Conservation (phyloP, 2,329 filamentous ascomycete species). For the Neopestalotiopsis clavispora region DNA sequence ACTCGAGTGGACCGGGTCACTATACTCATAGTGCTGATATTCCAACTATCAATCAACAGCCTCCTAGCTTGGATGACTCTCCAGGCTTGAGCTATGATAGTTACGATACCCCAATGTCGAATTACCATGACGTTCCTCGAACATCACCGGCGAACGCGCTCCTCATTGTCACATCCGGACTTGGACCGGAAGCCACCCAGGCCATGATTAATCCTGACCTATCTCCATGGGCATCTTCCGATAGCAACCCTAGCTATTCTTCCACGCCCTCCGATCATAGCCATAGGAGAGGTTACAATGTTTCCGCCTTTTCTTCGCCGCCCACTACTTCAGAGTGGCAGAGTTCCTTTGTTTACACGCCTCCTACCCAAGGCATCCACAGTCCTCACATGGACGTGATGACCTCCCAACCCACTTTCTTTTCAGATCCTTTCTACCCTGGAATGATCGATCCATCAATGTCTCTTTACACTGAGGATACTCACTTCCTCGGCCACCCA, state of each 20-base stretch:
- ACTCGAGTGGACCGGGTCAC: conserved; percentile 19
- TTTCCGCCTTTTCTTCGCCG: conserved; percentile 29
- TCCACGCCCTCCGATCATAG: conserved; percentile 50
- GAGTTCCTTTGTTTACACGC: conserved; percentile 21
- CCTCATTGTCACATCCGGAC: conserved; percentile 33
- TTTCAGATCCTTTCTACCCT: conserved; percentile 30
- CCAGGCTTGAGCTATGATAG: conserved; percentile 26
- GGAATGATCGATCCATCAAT: conserved; percentile 40
- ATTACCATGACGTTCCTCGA: conserved; percentile 31
- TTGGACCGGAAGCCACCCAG: conserved; percentile 36
- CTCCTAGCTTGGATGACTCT: conserved; percentile 28
- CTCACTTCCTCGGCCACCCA: conserved; percentile 38
- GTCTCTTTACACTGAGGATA: conserved; percentile 40
- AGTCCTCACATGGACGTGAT: conserved; percentile 32
- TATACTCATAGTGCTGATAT: conserved; percentile 29
- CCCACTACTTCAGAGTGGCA: conserved; percentile 27
- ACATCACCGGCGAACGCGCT: conserved; percentile 31
- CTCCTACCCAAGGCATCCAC: conserved; percentile 23
- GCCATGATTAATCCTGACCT: conserved; percentile 39
- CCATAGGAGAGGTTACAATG: conserved; percentile 21
- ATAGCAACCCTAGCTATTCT: conserved; percentile 43
- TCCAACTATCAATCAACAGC: conserved; percentile 29
- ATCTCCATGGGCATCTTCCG: conserved; percentile 49
- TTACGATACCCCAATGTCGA: conserved; percentile 15
- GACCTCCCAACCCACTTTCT: conserved; percentile 33